These are phyloP conservation scores for Wickerhamiella galacta DNA, from an alignment of 805 yeast genomes.

Conservation along the genomic window DNA sequence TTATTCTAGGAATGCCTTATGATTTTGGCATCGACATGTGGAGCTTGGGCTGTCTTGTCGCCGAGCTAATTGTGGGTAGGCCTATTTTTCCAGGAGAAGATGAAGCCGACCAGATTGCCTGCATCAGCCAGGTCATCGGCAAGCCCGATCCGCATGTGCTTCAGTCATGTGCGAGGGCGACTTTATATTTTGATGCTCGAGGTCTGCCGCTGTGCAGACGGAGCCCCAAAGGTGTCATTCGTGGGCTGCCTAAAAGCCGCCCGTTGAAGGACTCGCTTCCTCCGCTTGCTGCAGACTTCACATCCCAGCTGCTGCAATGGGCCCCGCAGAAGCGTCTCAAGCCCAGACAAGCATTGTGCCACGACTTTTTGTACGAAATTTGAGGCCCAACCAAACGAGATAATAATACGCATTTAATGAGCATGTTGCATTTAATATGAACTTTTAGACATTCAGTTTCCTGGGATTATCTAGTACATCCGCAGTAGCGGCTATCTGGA, in stretches of 20 bases:
- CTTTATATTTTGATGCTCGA: slow-evolving; percentile 23
- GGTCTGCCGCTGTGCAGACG: slow-evolving; percentile 19
- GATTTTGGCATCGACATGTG: slow-evolving; percentile 89
- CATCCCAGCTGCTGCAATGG: slow-evolving; percentile 56
- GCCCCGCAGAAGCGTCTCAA: slow-evolving; percentile 37
- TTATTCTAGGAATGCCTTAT: slow-evolving; percentile 78
- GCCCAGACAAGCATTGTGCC: slow-evolving; percentile 23
- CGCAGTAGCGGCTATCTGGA: too few relatives aligned
- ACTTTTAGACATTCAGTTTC: not conserved
- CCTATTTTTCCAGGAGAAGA: slow-evolving; percentile 93
- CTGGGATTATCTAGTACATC: not conserved
- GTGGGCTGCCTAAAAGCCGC: slow-evolving; percentile 10
- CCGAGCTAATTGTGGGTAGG: slow-evolving; percentile 81
- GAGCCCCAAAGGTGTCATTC: slow-evolving; percentile 9
- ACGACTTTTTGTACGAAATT: slow-evolving; percentile 21
- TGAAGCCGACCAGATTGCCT: slow-evolving; percentile 75
- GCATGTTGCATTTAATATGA: not conserved
- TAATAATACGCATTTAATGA: not conserved
- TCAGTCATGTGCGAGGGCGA: slow-evolving; percentile 20
- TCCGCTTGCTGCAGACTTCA: slow-evolving; percentile 18
- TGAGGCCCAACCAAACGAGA: slow-evolving; percentile 2
- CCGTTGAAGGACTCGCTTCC: slow-evolving; percentile 6
- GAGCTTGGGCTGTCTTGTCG: slow-evolving; percentile 95
- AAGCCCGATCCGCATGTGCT: slow-evolving; percentile 46
- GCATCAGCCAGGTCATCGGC: slow-evolving; percentile 78